These are phyloP conservation scores for Mycena rebaudengoi DNA, from an alignment of 768 basidiomycete species.

Conservation along the genomic window DNA sequence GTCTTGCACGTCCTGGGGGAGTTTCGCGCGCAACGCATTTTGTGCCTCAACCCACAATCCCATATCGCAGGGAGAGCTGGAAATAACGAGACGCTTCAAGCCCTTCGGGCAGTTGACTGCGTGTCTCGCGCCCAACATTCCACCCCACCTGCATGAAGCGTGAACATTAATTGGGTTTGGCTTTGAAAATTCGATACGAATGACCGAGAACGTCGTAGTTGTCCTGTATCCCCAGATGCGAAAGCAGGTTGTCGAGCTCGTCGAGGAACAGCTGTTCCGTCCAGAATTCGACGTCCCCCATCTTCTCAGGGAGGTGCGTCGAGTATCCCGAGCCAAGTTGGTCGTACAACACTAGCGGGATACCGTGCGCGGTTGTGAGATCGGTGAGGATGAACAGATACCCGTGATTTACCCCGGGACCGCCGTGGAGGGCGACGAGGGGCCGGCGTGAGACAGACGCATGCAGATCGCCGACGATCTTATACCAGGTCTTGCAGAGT, in stretches of 20 bases:
- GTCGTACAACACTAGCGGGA: conserved; percentile 64
- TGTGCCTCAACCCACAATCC: conserved; percentile 45
- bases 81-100: conserved; percentile 54
- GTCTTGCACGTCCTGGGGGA: conserved; percentile 44
- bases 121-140: conserved; percentile 55
- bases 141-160: conserved; percentile 40
- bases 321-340: conserved; percentile 65
- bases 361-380: conserved; percentile 42
- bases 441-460: conserved; percentile 41
- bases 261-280: conserved; percentile 57
- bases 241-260: conserved; percentile 57
- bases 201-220: conserved; percentile 61
- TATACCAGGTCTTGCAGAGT: conserved; percentile 58
- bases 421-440: conserved; percentile 62
- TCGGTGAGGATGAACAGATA: conserved; percentile 51
- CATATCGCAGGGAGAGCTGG: conserved; percentile 54
- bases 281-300: conserved; percentile 54
- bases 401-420: conserved; percentile 56
- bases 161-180: not conserved
- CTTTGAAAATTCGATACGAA: conserved; percentile 37
- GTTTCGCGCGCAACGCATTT: conserved; percentile 31
- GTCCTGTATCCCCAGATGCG: conserved; percentile 51
- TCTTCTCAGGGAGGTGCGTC: conserved; percentile 61
- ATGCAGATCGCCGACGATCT: conserved; percentile 53
- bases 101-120: conserved; percentile 52